Conservation (phyloP, 2,329 filamentous ascomycete species). For the Aspergillus brunneoviolaceus region DNA sequence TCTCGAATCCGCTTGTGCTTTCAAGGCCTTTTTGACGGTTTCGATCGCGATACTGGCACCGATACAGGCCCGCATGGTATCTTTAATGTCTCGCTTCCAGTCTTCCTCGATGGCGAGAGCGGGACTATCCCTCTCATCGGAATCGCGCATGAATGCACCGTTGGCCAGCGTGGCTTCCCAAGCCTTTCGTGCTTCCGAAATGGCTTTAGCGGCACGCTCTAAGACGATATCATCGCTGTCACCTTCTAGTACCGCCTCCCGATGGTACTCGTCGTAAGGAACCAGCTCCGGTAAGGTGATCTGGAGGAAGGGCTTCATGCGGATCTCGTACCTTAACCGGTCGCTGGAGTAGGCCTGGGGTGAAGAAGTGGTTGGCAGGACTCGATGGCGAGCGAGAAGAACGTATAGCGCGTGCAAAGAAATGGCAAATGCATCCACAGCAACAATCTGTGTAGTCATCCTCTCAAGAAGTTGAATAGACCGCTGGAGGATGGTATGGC, state of each 20-base stretch:
- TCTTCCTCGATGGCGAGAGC: slow-evolving; percentile 56
- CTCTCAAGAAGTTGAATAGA: slow-evolving; percentile 57
- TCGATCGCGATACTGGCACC: slow-evolving; percentile 65
- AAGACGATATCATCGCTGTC: slow-evolving; percentile 44
- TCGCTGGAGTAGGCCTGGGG: slow-evolving; percentile 64
- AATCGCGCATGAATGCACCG: slow-evolving; percentile 34
- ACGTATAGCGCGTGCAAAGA: slow-evolving; percentile 63
- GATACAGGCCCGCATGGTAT: slow-evolving; percentile 68
- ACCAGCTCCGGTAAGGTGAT: slow-evolving; percentile 69
- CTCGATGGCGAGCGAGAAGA: slow-evolving; percentile 58
- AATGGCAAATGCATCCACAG: slow-evolving; percentile 56
- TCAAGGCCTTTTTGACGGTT: slow-evolving; percentile 58
- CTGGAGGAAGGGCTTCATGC: slow-evolving; percentile 78
- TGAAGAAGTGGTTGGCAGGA: slow-evolving; percentile 51
- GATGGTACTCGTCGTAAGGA: slow-evolving; percentile 60
- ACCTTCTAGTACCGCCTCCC: slow-evolving; percentile 42
- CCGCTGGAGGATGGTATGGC: slow-evolving; percentile 36
- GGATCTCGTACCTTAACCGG: slow-evolving; percentile 71
- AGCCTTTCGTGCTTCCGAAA: slow-evolving; percentile 42
- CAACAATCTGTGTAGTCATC: slow-evolving; percentile 64
- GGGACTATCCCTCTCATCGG: slow-evolving; percentile 26
- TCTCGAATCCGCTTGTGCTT: slow-evolving; percentile 14
- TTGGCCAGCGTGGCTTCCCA: slow-evolving; percentile 45
- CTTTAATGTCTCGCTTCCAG: slow-evolving; percentile 62
- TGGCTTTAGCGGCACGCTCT: slow-evolving; percentile 40